phyloP scores from a whole-genome alignment of 169 alveolate genomes.

The Perkinsus chesapeaki region DNA sequence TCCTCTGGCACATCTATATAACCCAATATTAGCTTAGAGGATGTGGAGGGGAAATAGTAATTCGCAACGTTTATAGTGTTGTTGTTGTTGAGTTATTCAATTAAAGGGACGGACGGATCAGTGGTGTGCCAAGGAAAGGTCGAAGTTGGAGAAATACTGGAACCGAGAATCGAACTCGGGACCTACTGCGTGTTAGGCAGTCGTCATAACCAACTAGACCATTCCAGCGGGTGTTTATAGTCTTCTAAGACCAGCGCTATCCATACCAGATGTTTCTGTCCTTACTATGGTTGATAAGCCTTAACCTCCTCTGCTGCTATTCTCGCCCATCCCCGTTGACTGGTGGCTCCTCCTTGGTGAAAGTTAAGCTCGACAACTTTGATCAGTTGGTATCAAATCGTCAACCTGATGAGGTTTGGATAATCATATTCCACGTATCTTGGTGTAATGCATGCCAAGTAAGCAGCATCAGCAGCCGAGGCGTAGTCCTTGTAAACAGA shows the following conservation, averaged over 20 bases:
- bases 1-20: not conserved
- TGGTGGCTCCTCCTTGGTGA: not conserved
- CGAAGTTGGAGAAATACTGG: not conserved
- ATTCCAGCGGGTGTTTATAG: not conserved
- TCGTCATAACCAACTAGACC: not conserved
- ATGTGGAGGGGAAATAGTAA: not conserved
- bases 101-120: not conserved
- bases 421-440: not conserved
- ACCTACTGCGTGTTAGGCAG: not conserved
- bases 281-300: too few species aligned
- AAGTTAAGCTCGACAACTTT: not conserved
- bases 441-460: not conserved
- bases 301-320: too few species aligned
- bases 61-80: not conserved
- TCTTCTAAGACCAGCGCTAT: too few species aligned
- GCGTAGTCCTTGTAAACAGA: too few species aligned
- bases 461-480: not conserved
- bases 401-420: not conserved
- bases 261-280: too few species aligned
- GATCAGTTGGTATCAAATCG: not conserved
- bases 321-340: not conserved
- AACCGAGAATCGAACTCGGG: not conserved
- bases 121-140: not conserved
- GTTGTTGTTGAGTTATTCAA: not conserved
- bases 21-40: not conserved